These are phyloP conservation scores for Piper longum DNA, from an alignment of 164 flowering plant genomes.

Conservation along the genomic window DNA sequence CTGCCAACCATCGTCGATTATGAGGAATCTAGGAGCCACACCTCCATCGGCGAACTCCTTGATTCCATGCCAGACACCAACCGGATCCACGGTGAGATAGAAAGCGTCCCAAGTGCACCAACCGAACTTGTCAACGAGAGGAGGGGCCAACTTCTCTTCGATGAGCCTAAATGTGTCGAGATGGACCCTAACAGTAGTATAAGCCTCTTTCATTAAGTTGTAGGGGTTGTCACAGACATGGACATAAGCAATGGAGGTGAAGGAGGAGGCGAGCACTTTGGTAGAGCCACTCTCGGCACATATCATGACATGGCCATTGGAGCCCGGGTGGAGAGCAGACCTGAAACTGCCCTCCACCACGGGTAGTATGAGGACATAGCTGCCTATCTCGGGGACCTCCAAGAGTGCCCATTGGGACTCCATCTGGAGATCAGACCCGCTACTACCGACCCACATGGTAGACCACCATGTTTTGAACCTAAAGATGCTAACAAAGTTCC, in stretches of 20 bases:
- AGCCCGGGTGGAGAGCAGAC: constrained; percentile 59
- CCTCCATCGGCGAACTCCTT: constrained; percentile 52
- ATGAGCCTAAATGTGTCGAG: constrained; percentile 58
- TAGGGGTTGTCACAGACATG: constrained; percentile 67
- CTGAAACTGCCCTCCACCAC: constrained; percentile 45
- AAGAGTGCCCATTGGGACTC: constrained; percentile 76
- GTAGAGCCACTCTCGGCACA: constrained; percentile 67
- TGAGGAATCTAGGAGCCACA: constrained; percentile 46
- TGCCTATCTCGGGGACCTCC: constrained; percentile 49
- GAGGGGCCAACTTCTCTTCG: constrained; percentile 54
- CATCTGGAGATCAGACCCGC: constrained; percentile 66
- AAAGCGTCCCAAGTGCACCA: constrained; percentile 98
- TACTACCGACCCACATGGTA: constrained; percentile 66
- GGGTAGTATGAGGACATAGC: constrained; percentile 55
- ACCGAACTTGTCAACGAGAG: constrained; percentile 56
- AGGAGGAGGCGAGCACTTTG: constrained; percentile 28
- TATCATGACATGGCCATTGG: constrained; percentile 44
- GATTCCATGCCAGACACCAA: constrained; percentile 62
- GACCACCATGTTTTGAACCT: constrained; percentile 95
- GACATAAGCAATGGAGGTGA: constrained; percentile 50
- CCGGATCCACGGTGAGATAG: constrained; percentile 60
- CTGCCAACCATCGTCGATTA: constrained; percentile 92
- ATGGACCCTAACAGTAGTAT: constrained; percentile 46
- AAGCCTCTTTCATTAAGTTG: constrained; percentile 66
- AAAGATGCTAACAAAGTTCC: constrained; percentile 55